Conservation (phyloP, 108 stramenopile species). For the Cylindrotheca closterium region DNA sequence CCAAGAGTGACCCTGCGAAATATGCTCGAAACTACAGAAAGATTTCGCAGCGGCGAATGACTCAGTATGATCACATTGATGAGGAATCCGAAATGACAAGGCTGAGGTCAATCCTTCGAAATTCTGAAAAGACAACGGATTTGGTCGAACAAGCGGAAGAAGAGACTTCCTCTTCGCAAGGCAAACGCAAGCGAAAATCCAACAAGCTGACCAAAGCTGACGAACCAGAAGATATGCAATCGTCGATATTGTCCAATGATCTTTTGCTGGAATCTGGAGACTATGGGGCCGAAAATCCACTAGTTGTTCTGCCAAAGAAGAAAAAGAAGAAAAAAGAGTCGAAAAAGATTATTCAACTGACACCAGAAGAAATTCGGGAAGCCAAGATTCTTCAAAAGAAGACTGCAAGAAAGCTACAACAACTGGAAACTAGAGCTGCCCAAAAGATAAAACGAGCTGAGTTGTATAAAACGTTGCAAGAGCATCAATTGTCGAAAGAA, state of each 20-base stretch:
- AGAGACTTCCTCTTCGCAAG: conserved; percentile 1
- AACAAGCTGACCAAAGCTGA: conserved; percentile 1
- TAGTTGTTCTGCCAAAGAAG: conserved; percentile 44
- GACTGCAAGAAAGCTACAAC: conserved; percentile 63
- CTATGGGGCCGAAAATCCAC: conserved; percentile 32
- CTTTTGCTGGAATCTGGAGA: conserved; percentile 42
- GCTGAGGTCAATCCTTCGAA: conserved; percentile 46
- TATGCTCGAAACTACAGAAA: conserved; percentile 85
- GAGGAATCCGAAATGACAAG: conserved; percentile 67
- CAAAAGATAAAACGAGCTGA: conserved; percentile 65
- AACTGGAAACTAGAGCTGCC: conserved; percentile 55
- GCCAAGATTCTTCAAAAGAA: conserved; percentile 73
- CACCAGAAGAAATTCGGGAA: conserved; percentile 68
- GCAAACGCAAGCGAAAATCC: conserved; percentile 14
- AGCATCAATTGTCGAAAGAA: conserved; percentile 17
- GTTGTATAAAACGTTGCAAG: conserved; percentile 59
- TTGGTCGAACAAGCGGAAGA: conserved; percentile 39
- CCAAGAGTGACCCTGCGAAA: conserved; percentile 78
- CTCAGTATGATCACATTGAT: conserved; percentile 51
- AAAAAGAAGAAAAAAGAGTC: conserved; percentile 40
- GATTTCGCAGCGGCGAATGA: conserved; percentile 87
- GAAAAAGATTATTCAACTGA: conserved; percentile 47
- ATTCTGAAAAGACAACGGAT: conserved; percentile 47
- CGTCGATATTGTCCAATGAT: conserved; percentile 66
- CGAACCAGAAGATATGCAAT: conserved; percentile 7